Evolutionary conservation across 805 yeast genomes (phyloP).

Genomic region (Metschnikowia matae): DNA sequence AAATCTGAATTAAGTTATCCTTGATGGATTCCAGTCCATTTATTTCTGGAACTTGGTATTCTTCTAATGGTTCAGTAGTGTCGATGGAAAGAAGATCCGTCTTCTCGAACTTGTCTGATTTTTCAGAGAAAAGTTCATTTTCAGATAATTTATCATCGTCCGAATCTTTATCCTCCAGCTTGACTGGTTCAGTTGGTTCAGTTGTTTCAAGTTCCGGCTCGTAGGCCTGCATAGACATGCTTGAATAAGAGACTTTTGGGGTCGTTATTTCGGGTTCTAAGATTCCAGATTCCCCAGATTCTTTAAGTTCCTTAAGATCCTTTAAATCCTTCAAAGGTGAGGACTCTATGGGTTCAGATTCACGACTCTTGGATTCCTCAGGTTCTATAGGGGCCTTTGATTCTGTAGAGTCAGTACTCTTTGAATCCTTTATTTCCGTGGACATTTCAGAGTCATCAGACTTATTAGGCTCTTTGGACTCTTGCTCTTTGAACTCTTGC

Average conservation of each 20-base stretch:
- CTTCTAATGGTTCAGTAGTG: constrained; percentile 10
- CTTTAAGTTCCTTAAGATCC: not conserved
- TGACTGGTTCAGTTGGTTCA: not conserved
- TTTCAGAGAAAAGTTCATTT: not conserved
- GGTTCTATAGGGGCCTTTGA: too few species aligned
- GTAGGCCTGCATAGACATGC: constrained; percentile 2
- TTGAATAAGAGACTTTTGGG: not conserved
- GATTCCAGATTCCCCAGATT: not conserved
- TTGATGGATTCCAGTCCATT: too few species aligned
- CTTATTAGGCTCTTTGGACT: too few species aligned
- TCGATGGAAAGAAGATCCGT: constrained; percentile 6
- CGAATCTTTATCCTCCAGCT: not conserved
- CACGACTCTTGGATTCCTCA: too few species aligned
- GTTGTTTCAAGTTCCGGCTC: not conserved
- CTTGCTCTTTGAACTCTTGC: too few species aligned
- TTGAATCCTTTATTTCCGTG: too few species aligned
- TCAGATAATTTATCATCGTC: not conserved
- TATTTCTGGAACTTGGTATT: constrained; percentile 6
- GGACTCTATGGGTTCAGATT: too few species aligned
- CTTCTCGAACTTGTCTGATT: not conserved
- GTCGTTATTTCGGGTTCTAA: not conserved
- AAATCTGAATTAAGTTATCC: too few species aligned
- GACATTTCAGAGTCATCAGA: too few species aligned
- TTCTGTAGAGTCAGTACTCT: too few species aligned
- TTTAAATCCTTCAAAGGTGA: too few species aligned